phyloP scores from a whole-genome alignment of 2,329 filamentous ascomycete genomes.

The Talaromyces sp. region DNA sequence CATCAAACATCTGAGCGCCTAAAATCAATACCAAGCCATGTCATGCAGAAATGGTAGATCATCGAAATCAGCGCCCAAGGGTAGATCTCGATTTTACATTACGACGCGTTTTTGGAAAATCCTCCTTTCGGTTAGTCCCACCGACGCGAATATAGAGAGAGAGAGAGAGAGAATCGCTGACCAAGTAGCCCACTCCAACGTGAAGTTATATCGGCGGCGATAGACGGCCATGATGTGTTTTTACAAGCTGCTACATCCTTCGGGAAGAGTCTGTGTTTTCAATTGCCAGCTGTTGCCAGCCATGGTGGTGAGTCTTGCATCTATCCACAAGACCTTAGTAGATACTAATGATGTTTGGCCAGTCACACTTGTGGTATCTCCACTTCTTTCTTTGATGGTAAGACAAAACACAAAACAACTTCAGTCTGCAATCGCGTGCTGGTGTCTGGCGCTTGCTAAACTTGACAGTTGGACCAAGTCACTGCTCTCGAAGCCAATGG shows the following conservation, averaged over 20 bases:
- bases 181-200: slow-evolving; percentile 69
- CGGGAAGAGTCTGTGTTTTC: slow-evolving; percentile 90
- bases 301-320: slow-evolving; percentile 65
- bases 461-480: slow-evolving; percentile 83
- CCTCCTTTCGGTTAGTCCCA: slow-evolving; percentile 61
- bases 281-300: slow-evolving; percentile 82
- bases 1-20: background rate
- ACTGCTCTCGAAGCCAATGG: slow-evolving; percentile 68
- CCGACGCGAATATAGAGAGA: background rate
- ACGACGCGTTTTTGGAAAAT: slow-evolving; percentile 67
- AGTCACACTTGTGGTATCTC: slow-evolving; percentile 90
- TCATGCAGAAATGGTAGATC: slow-evolving; percentile 27
- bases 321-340: background rate
- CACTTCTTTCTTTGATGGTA: slow-evolving; percentile 84
- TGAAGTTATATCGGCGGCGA: slow-evolving; percentile 77
- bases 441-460: background rate
- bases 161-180: background rate
- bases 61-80: slow-evolving; percentile 20
- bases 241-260: slow-evolving; percentile 74
- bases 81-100: slow-evolving; percentile 70
- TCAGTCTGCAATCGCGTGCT: background rate
- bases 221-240: slow-evolving; percentile 85
- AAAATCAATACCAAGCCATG: slow-evolving; percentile 3
- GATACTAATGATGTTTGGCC: slow-evolving; percentile 13
- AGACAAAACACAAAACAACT: slow-evolving; percentile 10